Percentiles rank a stretch among this genome's conserved stretches.
Evolutionary conservation across 208 protist genomes (phyloP).

Genomic region (Leishmania mexicana): DNA sequence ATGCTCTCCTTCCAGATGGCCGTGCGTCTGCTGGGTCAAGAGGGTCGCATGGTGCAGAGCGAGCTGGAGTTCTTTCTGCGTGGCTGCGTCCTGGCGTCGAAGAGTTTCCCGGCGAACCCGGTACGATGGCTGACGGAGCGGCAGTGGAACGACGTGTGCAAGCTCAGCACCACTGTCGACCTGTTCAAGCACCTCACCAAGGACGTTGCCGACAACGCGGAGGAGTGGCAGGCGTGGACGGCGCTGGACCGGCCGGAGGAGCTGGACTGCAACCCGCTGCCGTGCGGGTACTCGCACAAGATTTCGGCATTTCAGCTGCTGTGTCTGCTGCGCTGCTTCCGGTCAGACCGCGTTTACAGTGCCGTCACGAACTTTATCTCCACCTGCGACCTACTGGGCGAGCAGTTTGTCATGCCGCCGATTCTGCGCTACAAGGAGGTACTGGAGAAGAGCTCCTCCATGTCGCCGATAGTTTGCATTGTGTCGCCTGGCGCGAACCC

Average conservation of each 20-base stretch:
- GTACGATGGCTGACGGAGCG: slow-evolving; percentile 94
- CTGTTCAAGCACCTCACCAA: slow-evolving; percentile 85
- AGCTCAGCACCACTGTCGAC: slow-evolving; percentile 65
- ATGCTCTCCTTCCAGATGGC: slow-evolving; percentile 99
- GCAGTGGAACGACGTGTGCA: slow-evolving; percentile 97
- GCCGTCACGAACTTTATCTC: slow-evolving; percentile 96
- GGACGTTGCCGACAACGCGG: slow-evolving; percentile 76
- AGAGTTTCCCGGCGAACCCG: slow-evolving; percentile 87
- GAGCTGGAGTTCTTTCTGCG: slow-evolving; percentile 99
- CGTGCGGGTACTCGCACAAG: slow-evolving; percentile 70
- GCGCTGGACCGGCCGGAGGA: slow-evolving; percentile 94
- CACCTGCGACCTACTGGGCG: slow-evolving; percentile 91
- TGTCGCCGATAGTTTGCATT: slow-evolving; percentile 98
- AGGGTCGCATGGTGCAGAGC: slow-evolving; percentile 69
- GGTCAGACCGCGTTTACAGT: slow-evolving; percentile 96
- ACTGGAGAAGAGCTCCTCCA: slow-evolving; percentile 91
- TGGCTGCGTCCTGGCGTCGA: slow-evolving; percentile 96
- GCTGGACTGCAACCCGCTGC: slow-evolving; percentile 50
- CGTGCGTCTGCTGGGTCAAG: slow-evolving; percentile 94
- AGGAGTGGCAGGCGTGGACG: slow-evolving; percentile 94
- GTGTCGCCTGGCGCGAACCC: slow-evolving; percentile 98
- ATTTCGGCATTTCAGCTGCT: slow-evolving; percentile 94
- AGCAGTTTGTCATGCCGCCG: slow-evolving; percentile 95
- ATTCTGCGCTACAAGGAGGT: slow-evolving; percentile 97
- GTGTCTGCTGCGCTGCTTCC: slow-evolving; percentile 97